Base-by-base conservation (phyloP, 768 basidiomycete genomes). In the Stropharia rugosoannulata region DNA sequence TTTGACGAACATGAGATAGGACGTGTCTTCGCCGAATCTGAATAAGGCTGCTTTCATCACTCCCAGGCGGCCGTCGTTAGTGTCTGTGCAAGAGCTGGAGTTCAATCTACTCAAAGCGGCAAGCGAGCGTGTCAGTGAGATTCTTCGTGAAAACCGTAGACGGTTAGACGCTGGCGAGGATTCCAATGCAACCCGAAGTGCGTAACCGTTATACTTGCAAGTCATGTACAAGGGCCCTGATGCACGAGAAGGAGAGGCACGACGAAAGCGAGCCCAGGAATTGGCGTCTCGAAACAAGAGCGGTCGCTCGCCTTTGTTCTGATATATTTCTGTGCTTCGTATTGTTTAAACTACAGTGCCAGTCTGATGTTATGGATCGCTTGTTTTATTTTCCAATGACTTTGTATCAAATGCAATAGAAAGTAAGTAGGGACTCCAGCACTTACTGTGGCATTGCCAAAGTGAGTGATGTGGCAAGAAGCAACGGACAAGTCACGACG, bases 101-200 rank as follows among this genome's bases (percentile, higher is more conserved):
- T 51, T 61, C 10, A 53, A 44, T 1, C 15, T 61, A 5, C 57
- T 64, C 19, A 58, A 51, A 41, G 58, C 51, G 16, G 64, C 64
- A 10, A 65, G 64, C 40, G 58, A 62, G 27, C 64, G 62, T n/a
- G 58, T 65, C 44, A 62, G 54, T 19, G 64, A 65, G 35, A 65
- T 65, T 8, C 58, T 65, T 19, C 59, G 64, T 37, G 64, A 65
- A 32, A 63, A 60, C 45, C 61, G 64, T 5, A 58, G 64, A 16
- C 59, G 61, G 2, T 56, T 63, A 4, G 64, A 66, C 41, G 41
- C 51, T 15, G 64, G 64, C 40, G 64, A 64, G 40, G 64, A 66
- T 49, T 49, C 54, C 1, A 57, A 56, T 54, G 39, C 49, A 12
- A 39, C 43, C 50, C 62, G 62, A 53, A 62, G 62, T 63, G 49